Conservation (phyloP, 176 grass and related monocot genomes). For the Juncus inflexus region DNA sequence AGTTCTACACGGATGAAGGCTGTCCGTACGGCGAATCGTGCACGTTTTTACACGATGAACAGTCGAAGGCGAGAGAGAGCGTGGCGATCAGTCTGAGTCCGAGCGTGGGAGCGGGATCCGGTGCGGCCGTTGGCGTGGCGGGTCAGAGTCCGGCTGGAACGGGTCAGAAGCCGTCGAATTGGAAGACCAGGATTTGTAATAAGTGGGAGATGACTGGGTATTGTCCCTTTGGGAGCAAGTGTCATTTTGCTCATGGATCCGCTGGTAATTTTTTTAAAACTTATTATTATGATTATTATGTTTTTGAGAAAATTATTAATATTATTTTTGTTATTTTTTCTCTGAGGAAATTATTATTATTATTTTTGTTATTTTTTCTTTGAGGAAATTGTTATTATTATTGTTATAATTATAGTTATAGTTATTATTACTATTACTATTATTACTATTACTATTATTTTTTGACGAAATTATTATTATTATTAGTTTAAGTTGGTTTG, state of each 20-base stretch:
- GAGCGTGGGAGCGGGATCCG: slow-evolving; percentile 40
- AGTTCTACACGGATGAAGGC: slow-evolving; percentile 97
- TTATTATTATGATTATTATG: not conserved
- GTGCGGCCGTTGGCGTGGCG: not conserved
- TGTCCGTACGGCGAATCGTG: slow-evolving; percentile 86
- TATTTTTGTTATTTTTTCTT: not conserved
- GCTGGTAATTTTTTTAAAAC: slow-evolving; percentile 43
- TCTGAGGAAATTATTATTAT: not conserved
- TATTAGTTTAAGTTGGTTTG: too few relatives aligned
- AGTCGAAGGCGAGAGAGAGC: slow-evolving; percentile 86
- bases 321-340: not conserved
- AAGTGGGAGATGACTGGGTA: slow-evolving; percentile 99
- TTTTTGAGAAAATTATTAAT: not conserved
- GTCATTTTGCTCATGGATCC: slow-evolving; percentile 93
- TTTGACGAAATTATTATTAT: too few relatives aligned
- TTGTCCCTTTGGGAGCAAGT: slow-evolving; percentile 95
- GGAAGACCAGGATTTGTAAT: slow-evolving; percentile 98
- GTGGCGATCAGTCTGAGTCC: slow-evolving; percentile 87
- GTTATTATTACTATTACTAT: too few relatives aligned
- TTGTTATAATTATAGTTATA: too few relatives aligned
- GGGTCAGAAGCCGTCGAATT: slow-evolving; percentile 79
- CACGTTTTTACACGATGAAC: slow-evolving; percentile 94
- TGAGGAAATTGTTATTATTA: not conserved
- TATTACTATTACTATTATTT: too few relatives aligned
- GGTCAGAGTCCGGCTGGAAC: slow-evolving; percentile 2